These are phyloP conservation scores for Emergomyces orientalis DNA, from an alignment of 2,329 filamentous ascomycete species.

Conservation along the genomic window DNA sequence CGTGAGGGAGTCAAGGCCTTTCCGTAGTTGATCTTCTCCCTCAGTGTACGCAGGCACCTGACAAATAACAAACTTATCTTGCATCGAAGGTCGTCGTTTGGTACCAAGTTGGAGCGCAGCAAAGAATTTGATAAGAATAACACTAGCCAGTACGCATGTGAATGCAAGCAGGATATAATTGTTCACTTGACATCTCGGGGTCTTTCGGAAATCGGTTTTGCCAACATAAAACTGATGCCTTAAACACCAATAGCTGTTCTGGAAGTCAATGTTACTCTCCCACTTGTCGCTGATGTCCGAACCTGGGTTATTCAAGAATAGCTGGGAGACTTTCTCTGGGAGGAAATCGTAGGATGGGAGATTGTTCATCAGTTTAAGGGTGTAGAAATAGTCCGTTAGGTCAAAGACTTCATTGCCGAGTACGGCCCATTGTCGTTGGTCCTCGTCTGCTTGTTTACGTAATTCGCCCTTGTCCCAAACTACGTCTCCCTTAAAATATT, in stretches of 20 bases:
- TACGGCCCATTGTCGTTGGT: constrained; percentile 68
- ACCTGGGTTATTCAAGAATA: constrained; percentile 70
- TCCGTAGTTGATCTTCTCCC: constrained; percentile 87
- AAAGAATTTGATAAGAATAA: constrained; percentile 82
- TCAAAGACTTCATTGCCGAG: constrained; percentile 74
- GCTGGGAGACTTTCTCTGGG: constrained; percentile 53
- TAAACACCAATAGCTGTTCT: constrained; percentile 68
- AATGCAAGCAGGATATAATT: constrained; percentile 85
- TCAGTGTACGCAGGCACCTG: constrained; percentile 97
- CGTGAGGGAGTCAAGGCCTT: constrained; percentile 87
- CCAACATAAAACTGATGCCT: constrained; percentile 76
- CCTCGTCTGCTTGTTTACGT: constrained; percentile 54
- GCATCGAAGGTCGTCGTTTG: constrained; percentile 76
- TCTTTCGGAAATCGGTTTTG: constrained; percentile 71
- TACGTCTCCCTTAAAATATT: constrained; percentile 79
- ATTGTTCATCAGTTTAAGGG: constrained; percentile 51
- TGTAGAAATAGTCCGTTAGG: constrained; percentile 84
- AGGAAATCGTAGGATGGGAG: constrained; percentile 59
- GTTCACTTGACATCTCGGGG: constrained; percentile 70
- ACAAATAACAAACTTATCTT: constrained; percentile 98
- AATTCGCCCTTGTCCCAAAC: constrained; percentile 59
- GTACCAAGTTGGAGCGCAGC: constrained; percentile 88
- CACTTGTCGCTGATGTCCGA: constrained; percentile 62
- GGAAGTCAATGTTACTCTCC: constrained; percentile 43
- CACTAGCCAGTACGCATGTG: constrained; percentile 68